Base-by-base conservation (phyloP, 2,329 filamentous ascomycete genomes). In the Botryotinia calthae region DNA sequence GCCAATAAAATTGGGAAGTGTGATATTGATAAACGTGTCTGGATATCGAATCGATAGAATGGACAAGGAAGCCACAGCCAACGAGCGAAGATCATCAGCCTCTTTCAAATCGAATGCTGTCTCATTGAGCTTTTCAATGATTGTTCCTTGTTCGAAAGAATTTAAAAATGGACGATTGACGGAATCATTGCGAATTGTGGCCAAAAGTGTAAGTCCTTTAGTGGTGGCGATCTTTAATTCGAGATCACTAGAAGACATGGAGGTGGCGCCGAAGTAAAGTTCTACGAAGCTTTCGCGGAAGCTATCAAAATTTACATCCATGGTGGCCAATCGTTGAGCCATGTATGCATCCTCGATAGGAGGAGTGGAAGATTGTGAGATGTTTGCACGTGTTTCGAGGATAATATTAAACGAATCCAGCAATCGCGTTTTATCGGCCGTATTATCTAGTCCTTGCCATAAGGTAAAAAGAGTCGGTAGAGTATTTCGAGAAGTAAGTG, bases 391-490 rank as follows among this genome's bases (percentile, higher is more conserved):
- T 63, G 79, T 77, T 61, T 78, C 73, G 1, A 81, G 64, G 56
- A 81, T 73, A 8, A 73, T 28, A 51, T 79, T 81, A n/a, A 79
- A 77, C 25, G 80, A 75, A 25, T 72, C 74, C 12, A 81, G 59
- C 3, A 80, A 54, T 4, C 76, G 73, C 34, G 76, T 76, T 40
- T 42, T 72, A 18, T 72, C 71, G 25, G 44, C n/a, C 14, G 37
- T 40, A 37, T 59, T 70, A 58, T 61, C 44, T 20, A 72, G 25
- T 44, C 44, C 28, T 20, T 70, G 65, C 65, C 65, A 72, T n/a
- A 72, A 28, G 25, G 66, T 63, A 7, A 72, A 73, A 22, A 66
- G n/a, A 0, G 54, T 48, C 37, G 67, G 69, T 34, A 71, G 54
- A 6, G 37, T 56, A 28, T 65, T 56, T 16, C 62, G 44, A 59